Percentiles rank a stretch among this genome's conserved stretches.
phyloP scores from a whole-genome alignment of 352 stramenopile genomes.

The Phytophthora cactorum region DNA sequence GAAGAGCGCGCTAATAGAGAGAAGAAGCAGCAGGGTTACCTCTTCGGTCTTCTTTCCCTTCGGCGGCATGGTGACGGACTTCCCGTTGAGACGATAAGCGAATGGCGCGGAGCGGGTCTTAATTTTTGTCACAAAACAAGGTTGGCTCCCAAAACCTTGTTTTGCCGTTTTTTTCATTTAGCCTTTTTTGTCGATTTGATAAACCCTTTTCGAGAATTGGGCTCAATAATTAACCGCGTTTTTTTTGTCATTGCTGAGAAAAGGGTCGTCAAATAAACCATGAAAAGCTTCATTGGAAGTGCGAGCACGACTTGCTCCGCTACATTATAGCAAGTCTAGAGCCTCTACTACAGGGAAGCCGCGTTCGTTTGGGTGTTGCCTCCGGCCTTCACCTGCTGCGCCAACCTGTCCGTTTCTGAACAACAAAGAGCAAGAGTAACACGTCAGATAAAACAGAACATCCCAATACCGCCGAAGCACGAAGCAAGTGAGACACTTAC shows the following conservation, averaged over 20 bases:
- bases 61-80: constrained; percentile 59
- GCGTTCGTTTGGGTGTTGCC: constrained; percentile 36
- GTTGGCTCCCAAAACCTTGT: too few species aligned
- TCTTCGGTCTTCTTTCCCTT: constrained; percentile 87
- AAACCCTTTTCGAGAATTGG: constrained; percentile 10
- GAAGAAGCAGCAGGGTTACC: constrained; percentile 29
- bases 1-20: neutral
- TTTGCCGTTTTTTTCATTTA: too few species aligned
- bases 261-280: constrained; percentile 18
- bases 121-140: too few species aligned
- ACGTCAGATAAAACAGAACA: constrained; percentile 6
- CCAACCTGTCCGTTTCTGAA: constrained; percentile 71
- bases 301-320: neutral
- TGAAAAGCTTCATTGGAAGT: constrained; percentile 27
- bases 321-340: constrained; percentile 27
- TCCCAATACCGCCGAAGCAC: neutral
- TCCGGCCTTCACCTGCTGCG: constrained; percentile 67
- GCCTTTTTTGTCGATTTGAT: neutral
- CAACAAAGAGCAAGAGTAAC: constrained; percentile 13
- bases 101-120: constrained; percentile 30
- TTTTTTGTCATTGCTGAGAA: neutral
- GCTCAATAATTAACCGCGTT: neutral
- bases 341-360: constrained; percentile 48
- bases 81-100: constrained; percentile 26
- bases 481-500: constrained; percentile 36